These are phyloP conservation scores for Tetramitus jugosus DNA, from an alignment of 208 protist species.

Conservation along the genomic window DNA sequence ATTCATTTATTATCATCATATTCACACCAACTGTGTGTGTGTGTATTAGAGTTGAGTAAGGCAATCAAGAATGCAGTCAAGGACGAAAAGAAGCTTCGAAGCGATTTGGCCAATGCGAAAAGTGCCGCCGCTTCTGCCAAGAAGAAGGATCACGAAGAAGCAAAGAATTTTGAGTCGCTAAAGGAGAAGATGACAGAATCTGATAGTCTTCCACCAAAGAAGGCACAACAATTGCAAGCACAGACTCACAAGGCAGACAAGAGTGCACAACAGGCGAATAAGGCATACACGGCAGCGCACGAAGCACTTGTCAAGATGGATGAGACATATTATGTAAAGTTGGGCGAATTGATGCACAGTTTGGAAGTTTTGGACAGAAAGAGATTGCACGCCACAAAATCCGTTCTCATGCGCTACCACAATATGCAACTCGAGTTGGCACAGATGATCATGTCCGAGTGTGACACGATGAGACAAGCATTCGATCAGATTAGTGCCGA, in stretches of 20 bases:
- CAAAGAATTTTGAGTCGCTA: conserved; percentile 2
- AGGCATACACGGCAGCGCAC: background rate
- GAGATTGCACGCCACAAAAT: background rate
- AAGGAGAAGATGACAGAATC: background rate
- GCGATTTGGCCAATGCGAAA: background rate
- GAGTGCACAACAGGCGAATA: background rate
- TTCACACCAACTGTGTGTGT: no score
- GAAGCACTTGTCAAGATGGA: background rate
- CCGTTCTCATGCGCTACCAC: background rate
- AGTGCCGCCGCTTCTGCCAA: background rate
- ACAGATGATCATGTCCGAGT: background rate
- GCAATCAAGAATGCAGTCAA: background rate
- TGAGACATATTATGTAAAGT: background rate
- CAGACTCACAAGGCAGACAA: background rate
- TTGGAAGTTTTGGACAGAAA: conserved; percentile 2
- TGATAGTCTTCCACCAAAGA: background rate
- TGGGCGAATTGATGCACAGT: background rate
- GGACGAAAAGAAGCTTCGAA: background rate
- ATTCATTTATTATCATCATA: no score
- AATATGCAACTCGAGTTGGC: background rate
- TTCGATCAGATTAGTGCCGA: background rate
- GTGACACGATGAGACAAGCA: background rate
- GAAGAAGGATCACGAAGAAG: conserved; percentile 8
- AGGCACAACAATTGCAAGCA: background rate
- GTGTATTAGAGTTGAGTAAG: no score